Conservation (phyloP, 352 stramenopile species). For the Phytophthora sansomeana region DNA sequence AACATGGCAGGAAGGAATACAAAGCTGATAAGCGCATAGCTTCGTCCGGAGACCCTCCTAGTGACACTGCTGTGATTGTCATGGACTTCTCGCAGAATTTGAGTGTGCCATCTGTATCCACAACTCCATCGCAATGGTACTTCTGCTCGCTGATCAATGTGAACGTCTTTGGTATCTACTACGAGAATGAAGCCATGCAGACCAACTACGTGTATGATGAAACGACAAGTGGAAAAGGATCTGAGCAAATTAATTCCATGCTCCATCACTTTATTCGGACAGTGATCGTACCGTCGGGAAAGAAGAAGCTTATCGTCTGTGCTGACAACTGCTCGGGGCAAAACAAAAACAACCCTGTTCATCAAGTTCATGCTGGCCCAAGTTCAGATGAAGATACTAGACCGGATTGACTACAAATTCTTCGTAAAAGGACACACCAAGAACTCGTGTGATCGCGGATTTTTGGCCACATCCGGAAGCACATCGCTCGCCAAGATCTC, state of each 20-base stretch:
- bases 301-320: conserved; percentile 9
- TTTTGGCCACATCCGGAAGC: background rate
- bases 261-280: conserved; percentile 17
- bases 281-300: background rate
- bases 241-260: conserved; percentile 23
- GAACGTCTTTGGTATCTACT: conserved; percentile 30
- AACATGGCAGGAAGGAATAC: too few relatives aligned
- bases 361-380: background rate
- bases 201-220: conserved; percentile 31
- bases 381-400: too few relatives aligned
- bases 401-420: background rate
- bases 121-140: conserved; percentile 24
- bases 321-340: conserved; percentile 23
- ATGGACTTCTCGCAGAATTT: conserved; percentile 37
- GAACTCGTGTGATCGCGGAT: background rate
- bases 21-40: too few relatives aligned
- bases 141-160: conserved; percentile 18
- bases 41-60: too few relatives aligned
- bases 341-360: conserved; percentile 21
- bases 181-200: conserved; percentile 5
- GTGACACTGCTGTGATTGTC: conserved; percentile 11
- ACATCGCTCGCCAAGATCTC: background rate
- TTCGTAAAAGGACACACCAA: background rate
- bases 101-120: conserved; percentile 13
- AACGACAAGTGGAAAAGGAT: conserved; percentile 5